Evolutionary conservation across 768 basidiomycete genomes (phyloP), one percentile per base, ranked within the genome.

Genomic region (Trametes elegans): DNA sequence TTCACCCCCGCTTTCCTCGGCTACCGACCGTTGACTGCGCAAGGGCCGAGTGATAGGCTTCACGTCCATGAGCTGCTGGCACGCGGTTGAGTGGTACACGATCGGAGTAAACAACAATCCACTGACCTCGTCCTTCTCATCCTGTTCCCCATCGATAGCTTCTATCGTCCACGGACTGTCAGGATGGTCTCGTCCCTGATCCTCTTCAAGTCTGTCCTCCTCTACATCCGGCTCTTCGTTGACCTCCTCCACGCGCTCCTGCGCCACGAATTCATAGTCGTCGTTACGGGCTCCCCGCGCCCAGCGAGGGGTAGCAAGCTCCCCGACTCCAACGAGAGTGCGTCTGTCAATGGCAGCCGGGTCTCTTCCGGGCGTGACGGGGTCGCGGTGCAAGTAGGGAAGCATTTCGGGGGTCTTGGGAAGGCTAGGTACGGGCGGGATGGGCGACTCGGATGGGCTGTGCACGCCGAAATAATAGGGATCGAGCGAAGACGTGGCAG

Each of bases 291-390:
- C 77, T 26, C 73, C 68, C 66, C 81, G 81, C 56, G 80, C 80
- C 95, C 94, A 99, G 57, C 94, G 82, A 43, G 97, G 97, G n/a
- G 97, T 99, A 18, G 93, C 77, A 28, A 98, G 82, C 72, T 99
- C 97, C 32, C 97, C 97, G 5, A 98, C 90, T 23, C 97, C 97
- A 49, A 98, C 84, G 35, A 98, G 83, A 32, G 85, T 88, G 16
- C 84, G 80, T 54, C 97, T 80, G 74, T 98, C 94, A 57, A 93
- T 93, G 61, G 74, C 69, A 19, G 89, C 83, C 19, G 89, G 87
- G 72, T 93, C 86, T 55, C 82, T 79, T 29, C 79, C 85, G 8
- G 91, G 91, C 0, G 90, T 90, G 32, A 82, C 72, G 16, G 86
- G 84, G 59, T 85, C 82, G 44, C 69, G 68, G 35, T 70, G 60